Evolutionary conservation across 1,139 yeast genomes (phyloP).

Genomic region (Candida sanyaensis): DNA sequence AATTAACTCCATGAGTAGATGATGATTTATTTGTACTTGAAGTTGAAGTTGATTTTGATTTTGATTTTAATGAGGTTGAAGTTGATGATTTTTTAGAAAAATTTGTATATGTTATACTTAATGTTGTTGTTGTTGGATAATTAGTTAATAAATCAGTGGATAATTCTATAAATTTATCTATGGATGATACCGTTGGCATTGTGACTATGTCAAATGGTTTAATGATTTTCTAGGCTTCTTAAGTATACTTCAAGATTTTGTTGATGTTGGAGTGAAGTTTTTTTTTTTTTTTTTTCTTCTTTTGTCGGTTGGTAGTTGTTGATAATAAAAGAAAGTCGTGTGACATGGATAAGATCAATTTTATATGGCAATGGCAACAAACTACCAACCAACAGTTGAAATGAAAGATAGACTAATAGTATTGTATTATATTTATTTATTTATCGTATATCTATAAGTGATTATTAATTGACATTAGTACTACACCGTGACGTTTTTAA

Average conservation of each 20-base stretch:
- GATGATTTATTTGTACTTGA: conserved; percentile 6
- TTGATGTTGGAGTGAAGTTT: conserved; percentile 4
- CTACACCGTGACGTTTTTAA: background rate
- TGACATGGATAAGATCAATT: background rate
- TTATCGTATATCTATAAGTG: too few relatives aligned
- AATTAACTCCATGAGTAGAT: conserved; percentile 42
- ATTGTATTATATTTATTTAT: too few relatives aligned
- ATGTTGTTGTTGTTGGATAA: conserved; percentile 38
- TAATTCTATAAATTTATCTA: conserved; percentile 39
- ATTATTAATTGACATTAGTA: background rate
- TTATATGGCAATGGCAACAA: too few relatives aligned
- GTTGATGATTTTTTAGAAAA: conserved; percentile 20
- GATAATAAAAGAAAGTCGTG: conserved; percentile 1
- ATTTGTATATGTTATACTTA: conserved; percentile 42
- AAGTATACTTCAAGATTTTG: background rate
- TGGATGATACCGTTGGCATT: conserved; percentile 17
- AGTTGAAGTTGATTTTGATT: conserved; percentile 17
- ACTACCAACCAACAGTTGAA: too few relatives aligned
- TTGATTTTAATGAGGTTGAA: too few relatives aligned
- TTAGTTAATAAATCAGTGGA: conserved; percentile 37
- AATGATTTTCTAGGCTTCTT: background rate
- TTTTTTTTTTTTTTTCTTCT: background rate
- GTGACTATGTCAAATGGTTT: background rate
- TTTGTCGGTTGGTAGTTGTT: background rate
- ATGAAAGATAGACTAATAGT: too few relatives aligned